Conservation (phyloP, 2,329 filamentous ascomycete species). For the Trematosphaeria pertusa region DNA sequence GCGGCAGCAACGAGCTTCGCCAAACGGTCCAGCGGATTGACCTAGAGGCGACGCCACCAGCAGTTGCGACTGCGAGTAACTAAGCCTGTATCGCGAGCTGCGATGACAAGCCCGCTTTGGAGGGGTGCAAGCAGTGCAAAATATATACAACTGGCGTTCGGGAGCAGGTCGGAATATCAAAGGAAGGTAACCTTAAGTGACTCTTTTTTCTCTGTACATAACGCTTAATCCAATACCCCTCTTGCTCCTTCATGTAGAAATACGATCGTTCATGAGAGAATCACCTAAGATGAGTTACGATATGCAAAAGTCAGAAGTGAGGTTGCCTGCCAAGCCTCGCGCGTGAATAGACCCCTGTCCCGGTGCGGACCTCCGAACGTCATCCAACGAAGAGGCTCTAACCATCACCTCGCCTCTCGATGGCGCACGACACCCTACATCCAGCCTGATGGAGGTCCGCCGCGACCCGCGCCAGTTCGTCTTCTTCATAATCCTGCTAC, state of each 20-base stretch:
- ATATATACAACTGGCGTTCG: constrained; percentile 24
- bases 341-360: constrained; percentile 2
- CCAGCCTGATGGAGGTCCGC: constrained; percentile 45
- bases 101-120: background rate
- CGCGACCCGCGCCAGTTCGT: constrained; percentile 46
- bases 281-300: background rate
- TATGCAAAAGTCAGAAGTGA: background rate
- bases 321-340: constrained; percentile 4
- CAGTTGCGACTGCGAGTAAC: constrained; percentile 39
- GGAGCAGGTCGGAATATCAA: constrained; percentile 21
- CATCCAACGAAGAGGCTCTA: constrained; percentile 15
- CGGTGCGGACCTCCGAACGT: constrained; percentile 16
- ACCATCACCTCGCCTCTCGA: constrained; percentile 21
- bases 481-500: constrained; percentile 46
- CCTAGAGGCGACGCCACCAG: constrained; percentile 59
- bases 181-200: constrained; percentile 18
- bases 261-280: constrained; percentile 2
- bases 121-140: background rate
- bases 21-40: constrained; percentile 60
- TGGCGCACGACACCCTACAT: constrained; percentile 28
- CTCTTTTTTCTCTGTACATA: constrained; percentile 25
- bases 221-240: constrained; percentile 42
- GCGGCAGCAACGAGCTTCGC: constrained; percentile 61
- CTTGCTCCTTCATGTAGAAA: constrained; percentile 26
- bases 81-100: constrained; percentile 11